Evolutionary conservation across 139 green algal genomes (phyloP), one percentile per base, ranked within the genome.

Genomic region (Asterochloris sp.): DNA sequence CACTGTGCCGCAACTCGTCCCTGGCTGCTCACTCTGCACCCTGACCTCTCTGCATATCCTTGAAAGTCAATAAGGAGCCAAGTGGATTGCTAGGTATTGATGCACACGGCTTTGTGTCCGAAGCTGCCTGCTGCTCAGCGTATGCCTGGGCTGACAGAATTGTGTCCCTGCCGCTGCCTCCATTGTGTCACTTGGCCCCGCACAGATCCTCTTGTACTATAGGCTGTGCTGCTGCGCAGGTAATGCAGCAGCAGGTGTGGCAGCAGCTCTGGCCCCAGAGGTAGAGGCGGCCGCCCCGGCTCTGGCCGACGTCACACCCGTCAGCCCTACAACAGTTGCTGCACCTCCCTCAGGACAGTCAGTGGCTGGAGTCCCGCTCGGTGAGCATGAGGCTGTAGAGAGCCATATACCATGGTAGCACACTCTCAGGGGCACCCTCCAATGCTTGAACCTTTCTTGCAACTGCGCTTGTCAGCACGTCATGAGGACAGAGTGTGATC

Each of bases 241-340:
- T 54, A 29, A 13, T 16, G 29, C 76, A 80, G 76, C 76, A 24
- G 76, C 26, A 12, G 76, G 76, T 16, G 60, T 27, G 4, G 61
- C 54, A 14, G 38, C 38, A 54, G 38, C 38, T 6, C 19, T 69
- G 0, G 19, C 23, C 1, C 60, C 76, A 27, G 54, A 29, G 38
- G 61, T 62, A 11, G 21, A 12, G 23, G 76, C 76, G 13, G 60
- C 14, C 11, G 23, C 76, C 23, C 12, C 74, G 28, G 74, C 13
- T 27, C n/a, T 28, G 23, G 60, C 60, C 11, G 68, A 62, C 60
- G 16, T 80, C 13, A 47, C 76, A 19, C 13, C 76, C 23, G 76
- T n/a, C 76, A 80, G 76, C 24, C 60, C 60, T n/a, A 69, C 76
- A 19, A 80, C 24, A 17, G 61, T 80, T 69, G 60, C 76, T 0